Percentiles rank a stretch among this genome's conserved stretches.
Conservation (phyloP, 257 asterid species). For the Leptodermis oblonga region DNA sequence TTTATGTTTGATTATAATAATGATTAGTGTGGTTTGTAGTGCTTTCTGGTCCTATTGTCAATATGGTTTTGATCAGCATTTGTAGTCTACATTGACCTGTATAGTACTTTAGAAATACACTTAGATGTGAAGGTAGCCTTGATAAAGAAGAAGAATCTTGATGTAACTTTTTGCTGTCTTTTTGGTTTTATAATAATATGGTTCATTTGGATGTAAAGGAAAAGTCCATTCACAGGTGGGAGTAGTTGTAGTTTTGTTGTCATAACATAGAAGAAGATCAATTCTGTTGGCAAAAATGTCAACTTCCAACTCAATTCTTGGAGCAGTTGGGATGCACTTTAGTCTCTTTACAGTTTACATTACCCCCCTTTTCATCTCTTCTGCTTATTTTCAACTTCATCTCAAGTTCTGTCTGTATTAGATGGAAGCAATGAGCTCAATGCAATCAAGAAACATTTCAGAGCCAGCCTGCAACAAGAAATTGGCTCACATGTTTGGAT, state of each 20-base stretch:
- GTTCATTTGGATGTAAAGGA: conserved; percentile 13
- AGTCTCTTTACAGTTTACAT: conserved; percentile 13
- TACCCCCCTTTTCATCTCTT: conserved; percentile 7
- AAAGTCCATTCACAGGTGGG: conserved; percentile 63
- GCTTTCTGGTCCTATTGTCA: conserved; percentile 4
- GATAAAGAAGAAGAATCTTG: conserved; percentile 21
- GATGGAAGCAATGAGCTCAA: conserved; percentile 15
- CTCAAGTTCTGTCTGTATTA: not conserved
- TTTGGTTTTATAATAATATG: conserved; percentile 7
- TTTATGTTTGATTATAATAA: not conserved
- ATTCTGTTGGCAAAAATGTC: conserved; percentile 32
- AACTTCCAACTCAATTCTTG: conserved; percentile 37
- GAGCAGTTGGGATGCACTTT: conserved; percentile 56
- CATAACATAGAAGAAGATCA: conserved; percentile 38
- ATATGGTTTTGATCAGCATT: not conserved
- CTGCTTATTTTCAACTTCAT: conserved; percentile 6
- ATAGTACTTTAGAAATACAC: not conserved
- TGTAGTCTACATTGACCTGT: conserved; percentile 13
- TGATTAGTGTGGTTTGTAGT: not conserved
- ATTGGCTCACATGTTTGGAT: conserved; percentile 36
- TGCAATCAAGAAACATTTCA: conserved; percentile 40
- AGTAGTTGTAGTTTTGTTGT: conserved; percentile 53
- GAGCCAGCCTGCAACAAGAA: conserved; percentile 34
- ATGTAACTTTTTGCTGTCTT: conserved; percentile 16
- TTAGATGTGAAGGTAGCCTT: conserved; percentile 10